phyloP scores from a whole-genome alignment of 352 stramenopile species.

The Pythium oligandrum region DNA sequence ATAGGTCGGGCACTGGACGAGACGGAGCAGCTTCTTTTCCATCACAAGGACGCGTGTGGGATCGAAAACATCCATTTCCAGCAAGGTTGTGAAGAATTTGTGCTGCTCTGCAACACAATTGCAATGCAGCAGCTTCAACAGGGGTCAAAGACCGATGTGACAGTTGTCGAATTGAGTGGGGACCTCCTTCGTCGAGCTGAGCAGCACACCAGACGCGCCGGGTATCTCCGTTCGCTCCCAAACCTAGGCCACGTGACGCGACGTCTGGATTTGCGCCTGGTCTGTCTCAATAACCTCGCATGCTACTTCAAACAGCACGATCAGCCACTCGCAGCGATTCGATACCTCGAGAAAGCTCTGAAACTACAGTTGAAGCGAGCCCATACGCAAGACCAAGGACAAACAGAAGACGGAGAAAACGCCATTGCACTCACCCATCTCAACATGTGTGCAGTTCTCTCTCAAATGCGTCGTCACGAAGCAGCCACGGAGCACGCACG shows the following conservation, averaged over 20 bases:
- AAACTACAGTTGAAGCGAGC: conserved; percentile 36
- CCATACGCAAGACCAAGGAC: not conserved
- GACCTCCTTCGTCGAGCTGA: conserved; percentile 38
- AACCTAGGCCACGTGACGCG: conserved; percentile 15
- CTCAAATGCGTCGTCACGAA: conserved; percentile 39
- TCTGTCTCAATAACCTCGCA: conserved; percentile 66
- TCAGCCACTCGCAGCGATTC: conserved; percentile 36
- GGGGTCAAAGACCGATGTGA: not conserved
- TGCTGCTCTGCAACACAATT: conserved; percentile 53
- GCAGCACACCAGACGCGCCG: conserved; percentile 42
- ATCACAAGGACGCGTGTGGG: conserved; percentile 43
- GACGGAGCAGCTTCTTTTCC: conserved; percentile 36
- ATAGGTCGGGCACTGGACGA: conserved; percentile 28
- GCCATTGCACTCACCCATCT: conserved; percentile 42
- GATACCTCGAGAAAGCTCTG: conserved; percentile 39
- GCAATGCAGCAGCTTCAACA: conserved; percentile 42
- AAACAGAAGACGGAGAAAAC: conserved; percentile 1
- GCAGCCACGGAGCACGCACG: conserved; percentile 43
- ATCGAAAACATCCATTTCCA: conserved; percentile 37
- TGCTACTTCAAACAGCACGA: conserved; percentile 44
- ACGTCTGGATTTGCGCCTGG: conserved; percentile 32
- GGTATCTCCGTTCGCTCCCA: conserved; percentile 31
- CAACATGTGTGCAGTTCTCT: conserved; percentile 61
- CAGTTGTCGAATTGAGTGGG: conserved; percentile 11
- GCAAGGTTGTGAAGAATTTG: conserved; percentile 54